phyloP scores from a whole-genome alignment of 345 rosid species.

The Hibiscus syriacus region DNA sequence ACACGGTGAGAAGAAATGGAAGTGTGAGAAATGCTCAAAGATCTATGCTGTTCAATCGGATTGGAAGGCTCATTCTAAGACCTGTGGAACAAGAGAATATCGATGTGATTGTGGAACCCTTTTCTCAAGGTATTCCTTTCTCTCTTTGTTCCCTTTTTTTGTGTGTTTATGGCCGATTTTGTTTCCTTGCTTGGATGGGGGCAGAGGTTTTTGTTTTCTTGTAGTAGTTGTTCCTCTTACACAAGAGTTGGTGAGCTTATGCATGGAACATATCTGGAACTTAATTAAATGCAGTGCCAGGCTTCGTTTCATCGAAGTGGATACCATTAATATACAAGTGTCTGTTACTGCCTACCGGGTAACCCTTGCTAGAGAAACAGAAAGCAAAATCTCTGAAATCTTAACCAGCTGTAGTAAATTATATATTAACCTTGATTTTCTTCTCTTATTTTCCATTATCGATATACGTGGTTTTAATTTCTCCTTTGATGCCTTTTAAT shows the following conservation, averaged over 20 bases:
- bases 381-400: too few species aligned
- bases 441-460: not conserved
- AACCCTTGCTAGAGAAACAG: too few species aligned
- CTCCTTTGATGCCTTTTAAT: conserved; percentile 11
- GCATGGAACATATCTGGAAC: conserved; percentile 35
- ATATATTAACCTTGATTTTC: conserved; percentile 19
- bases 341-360: too few species aligned
- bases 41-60: conserved; percentile 95
- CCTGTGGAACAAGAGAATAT: conserved; percentile 92
- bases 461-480: not conserved
- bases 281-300: conserved; percentile 35
- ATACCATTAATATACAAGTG: too few species aligned
- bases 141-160: not conserved
- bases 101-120: conserved; percentile 93
- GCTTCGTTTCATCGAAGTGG: conserved; percentile 22
- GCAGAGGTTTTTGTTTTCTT: conserved; percentile 16
- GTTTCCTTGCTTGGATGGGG: too few species aligned
- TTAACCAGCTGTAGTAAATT: too few species aligned
- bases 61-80: conserved; percentile 94
- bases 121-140: conserved; percentile 57
- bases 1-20: conserved; percentile 97
- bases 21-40: conserved; percentile 89
- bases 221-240: conserved; percentile 10
- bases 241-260: conserved; percentile 16
- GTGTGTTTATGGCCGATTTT: too few species aligned